Base-by-base conservation (phyloP, 306 rosid genomes). In the Fragaria nilgerrensis region DNA sequence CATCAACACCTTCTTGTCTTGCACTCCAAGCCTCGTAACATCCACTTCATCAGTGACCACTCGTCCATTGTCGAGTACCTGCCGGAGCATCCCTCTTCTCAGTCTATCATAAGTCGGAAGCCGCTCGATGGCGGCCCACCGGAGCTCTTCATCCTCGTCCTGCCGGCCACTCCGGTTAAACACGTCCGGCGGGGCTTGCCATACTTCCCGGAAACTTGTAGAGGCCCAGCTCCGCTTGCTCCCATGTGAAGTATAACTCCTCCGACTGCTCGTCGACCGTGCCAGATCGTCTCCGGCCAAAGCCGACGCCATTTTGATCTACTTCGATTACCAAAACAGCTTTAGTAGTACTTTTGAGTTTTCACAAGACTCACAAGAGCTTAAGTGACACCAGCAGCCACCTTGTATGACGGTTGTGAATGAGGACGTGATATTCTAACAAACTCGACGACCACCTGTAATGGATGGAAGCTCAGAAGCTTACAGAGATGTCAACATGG, bases 81-180 rank as follows among this genome's bases (percentile, higher is more conserved):
- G 84, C 49, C 79, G 81, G 4, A 92, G 76, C 70, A 95, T 63
- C 73, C 93, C 92, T 76, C 85, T 89, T 27, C 85, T 85, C 68
- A 95, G 5, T 68, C 97, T 80, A 12, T 92, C 97, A 79, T 87
- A 95, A 1, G 98, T 92, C 1, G 98, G 97, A 66, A 95, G 96
- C 71, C 97, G 82, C 84, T 95, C 93, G 22, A 92, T 82, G 6
- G 98, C 91, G 0, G 97, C 98, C 98, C 97, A 95, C 75, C 79
- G 84, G 23, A 95, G 88, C 64, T 90, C 92, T 39, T 89, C 95
- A 50, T 92, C 93, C 9, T 86, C 86, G 1, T 81, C 86, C 75
- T 36, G 71, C 62, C 68, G 59, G 15, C 79, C 73, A 4, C 87
- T 93, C 17, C 78, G 79, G 62, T 47, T 84, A 59, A 85, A 83